Conservation (phyloP, 2,329 filamentous ascomycete genomes). For the Blumeria hordei region DNA sequence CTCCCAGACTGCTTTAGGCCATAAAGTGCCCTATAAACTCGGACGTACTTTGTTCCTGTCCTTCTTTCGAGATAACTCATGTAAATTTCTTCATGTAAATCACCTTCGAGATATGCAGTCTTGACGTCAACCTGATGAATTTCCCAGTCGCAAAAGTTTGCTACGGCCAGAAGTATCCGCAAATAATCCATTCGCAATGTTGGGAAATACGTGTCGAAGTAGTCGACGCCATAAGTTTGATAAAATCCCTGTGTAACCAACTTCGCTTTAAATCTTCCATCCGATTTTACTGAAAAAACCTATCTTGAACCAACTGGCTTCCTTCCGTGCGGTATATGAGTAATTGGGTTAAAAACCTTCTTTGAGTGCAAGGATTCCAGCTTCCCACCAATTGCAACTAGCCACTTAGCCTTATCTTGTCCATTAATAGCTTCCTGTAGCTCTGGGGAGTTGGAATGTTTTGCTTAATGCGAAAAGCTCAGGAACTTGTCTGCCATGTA, state of each 20-base stretch:
- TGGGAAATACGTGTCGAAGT: too few species aligned
- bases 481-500: background rate
- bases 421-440: background rate
- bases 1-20: background rate
- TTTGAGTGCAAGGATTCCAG: background rate
- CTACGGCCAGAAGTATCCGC: too few species aligned
- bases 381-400: background rate
- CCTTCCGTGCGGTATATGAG: background rate
- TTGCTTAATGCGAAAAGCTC: background rate
- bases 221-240: too few species aligned
- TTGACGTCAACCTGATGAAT: background rate
- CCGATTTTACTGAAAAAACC: too few species aligned
- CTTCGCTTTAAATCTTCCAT: too few species aligned
- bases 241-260: too few species aligned
- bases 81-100: background rate
- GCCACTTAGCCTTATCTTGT: background rate
- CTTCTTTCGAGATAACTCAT: background rate
- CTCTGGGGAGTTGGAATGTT: background rate
- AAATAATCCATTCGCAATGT: too few species aligned
- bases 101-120: background rate
- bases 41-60: background rate
- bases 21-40: background rate
- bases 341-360: background rate
- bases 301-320: background rate
- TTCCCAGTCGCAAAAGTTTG: too few species aligned